A percentile compares a stretch with the other conserved stretches of the same genome.
These are phyloP conservation scores for Termitomyces sp. DNA, from an alignment of 768 basidiomycete genomes.

Conservation along the genomic window DNA sequence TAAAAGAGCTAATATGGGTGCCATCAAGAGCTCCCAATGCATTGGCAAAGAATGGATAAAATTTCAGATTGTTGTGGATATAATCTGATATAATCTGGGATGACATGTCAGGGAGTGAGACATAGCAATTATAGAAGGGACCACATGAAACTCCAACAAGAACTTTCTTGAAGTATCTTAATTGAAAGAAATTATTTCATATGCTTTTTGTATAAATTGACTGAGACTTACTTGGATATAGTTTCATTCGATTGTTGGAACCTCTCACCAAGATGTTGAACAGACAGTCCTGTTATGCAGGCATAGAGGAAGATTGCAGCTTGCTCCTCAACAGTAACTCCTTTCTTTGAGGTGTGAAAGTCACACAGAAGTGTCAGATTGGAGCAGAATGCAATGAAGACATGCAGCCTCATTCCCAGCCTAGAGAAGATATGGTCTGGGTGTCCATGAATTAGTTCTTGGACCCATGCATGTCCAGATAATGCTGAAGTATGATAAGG, in stretches of 20 bases:
- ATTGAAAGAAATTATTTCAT: too few relatives aligned
- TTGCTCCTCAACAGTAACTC: neutral
- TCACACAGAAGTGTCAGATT: neutral
- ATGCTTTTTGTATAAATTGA: too few relatives aligned
- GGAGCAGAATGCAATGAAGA: neutral
- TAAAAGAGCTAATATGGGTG: constrained; percentile 6
- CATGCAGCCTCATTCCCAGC: neutral
- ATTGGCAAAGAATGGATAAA: constrained; percentile 23
- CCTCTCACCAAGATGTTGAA: too few relatives aligned
- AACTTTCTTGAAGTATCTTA: too few relatives aligned
- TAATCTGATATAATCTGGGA: constrained; percentile 3
- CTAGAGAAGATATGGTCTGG: constrained; percentile 3
- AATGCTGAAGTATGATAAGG: constrained; percentile 6
- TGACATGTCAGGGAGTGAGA: constrained; percentile 3
- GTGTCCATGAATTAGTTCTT: neutral
- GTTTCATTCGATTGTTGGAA: too few relatives aligned
- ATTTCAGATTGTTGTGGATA: constrained; percentile 18
- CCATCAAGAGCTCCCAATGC: constrained; percentile 23
- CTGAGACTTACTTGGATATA: too few relatives aligned
- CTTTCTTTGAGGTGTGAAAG: neutral
- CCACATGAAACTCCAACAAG: neutral
- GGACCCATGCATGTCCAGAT: constrained; percentile 2
- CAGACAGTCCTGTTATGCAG: too few relatives aligned
- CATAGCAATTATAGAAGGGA: constrained; percentile 16
- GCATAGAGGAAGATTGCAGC: too few relatives aligned